Base-by-base conservation (phyloP, 768 basidiomycete genomes). In the Hygrocybe punicea region DNA sequence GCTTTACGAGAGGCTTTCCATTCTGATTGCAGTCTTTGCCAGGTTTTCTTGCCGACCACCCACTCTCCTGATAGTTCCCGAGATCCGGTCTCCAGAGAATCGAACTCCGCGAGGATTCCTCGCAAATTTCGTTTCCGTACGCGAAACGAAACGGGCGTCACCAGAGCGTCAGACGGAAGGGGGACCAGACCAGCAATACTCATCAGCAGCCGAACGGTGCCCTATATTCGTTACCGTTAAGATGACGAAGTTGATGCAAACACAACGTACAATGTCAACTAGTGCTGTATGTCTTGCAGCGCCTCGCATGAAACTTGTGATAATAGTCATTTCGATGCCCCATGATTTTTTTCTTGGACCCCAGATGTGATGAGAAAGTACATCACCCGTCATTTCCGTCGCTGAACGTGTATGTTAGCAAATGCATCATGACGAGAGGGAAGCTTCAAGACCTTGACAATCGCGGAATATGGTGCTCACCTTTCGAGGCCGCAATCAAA, bases 281-380 rank as follows among this genome's bases (percentile, higher is more conserved):
- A 99, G 78, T 42, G 86, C 83, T 9, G 89, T 87, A 69, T 95
- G 91, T 33, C 83, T 79, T 13, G 86, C 86, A 33, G 89, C 84
- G 39, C 92, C 91, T 53, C 94, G 84, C 80, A 94, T 89, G 64
- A 96, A 79, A 57, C 83, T 84, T n/a, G 83, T 83, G 13, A 93
- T 81, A 29, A 96, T 80, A 2, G 95, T 95, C 90, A 98, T 92
- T 73, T 91, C 89, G 53, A 94, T 85, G 1, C 94, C 93, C 96
- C 96, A 99, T 6, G 88, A 86, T 67, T 89, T 89, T 66, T 85
- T 85, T 42, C 88, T 85, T 1, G 96, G 94, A 3, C 96, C 96
- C 77, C 84, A 88, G 39, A 98, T 73, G 60, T 87, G 83, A 68
- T 97, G 89, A 6, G 80, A 76, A 47, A 96, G 70, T 23, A 97